Evolutionary conservation across 441 rosid species (phyloP).

Genomic region (Croton setiger): DNA sequence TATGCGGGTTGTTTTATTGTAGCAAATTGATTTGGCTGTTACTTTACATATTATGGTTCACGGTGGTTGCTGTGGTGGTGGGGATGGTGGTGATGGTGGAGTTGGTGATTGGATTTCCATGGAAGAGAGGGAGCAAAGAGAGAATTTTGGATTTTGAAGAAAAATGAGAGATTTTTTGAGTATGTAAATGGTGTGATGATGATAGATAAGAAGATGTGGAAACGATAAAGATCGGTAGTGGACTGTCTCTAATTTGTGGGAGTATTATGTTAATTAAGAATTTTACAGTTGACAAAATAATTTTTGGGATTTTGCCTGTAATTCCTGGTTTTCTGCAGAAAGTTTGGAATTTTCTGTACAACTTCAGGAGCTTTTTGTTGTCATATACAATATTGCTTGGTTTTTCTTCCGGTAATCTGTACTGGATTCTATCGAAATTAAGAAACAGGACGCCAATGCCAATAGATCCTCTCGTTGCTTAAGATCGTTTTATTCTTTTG

Average conservation of each 20-base stretch:
- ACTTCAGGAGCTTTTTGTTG: no score
- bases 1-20: constrained; percentile 37
- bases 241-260: not conserved
- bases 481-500: no score
- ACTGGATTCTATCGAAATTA: no score
- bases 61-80: constrained; percentile 22
- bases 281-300: no score
- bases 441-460: no score
- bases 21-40: constrained; percentile 65
- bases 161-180: constrained; percentile 14
- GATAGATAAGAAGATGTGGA: constrained; percentile 9
- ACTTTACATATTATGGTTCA: constrained; percentile 42
- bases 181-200: constrained; percentile 11
- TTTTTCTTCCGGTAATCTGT: no score
- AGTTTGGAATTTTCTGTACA: no score
- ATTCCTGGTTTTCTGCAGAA: no score
- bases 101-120: constrained; percentile 39
- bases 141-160: constrained; percentile 11
- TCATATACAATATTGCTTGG: no score
- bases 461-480: no score
- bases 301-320: no score
- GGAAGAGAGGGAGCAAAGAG: constrained; percentile 22
- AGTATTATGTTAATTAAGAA: no score
- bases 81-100: constrained; percentile 14
- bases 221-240: constrained; percentile 15